Base-by-base conservation (phyloP, 371 early-diverging fungal genomes). In the Funneliformis caledonium region DNA sequence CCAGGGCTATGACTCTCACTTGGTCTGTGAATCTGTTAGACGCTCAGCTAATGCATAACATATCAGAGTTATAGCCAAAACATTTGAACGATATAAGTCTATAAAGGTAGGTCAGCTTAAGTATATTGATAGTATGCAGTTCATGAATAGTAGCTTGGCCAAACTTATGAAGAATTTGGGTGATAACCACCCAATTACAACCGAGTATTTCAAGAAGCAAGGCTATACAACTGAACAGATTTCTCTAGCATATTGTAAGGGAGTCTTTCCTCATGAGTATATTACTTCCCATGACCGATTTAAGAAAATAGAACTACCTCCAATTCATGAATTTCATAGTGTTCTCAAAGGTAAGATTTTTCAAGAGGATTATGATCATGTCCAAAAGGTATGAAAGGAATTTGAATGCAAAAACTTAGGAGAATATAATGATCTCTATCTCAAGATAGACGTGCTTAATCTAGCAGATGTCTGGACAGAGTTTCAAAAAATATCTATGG, bases 311-410 rank as follows among this genome's bases (percentile, higher is more conserved):
- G 52, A 48, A 22, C 73, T 73, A 9, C 12, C 26, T 11, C 48
- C 31, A 16, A 16, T 73, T 50, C 56, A 73, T 73, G 52, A 73
- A 50, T 73, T 73, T 73, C 52, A 73, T 56, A 73, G 12, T 4
- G 2, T 0, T 1, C 50, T 73, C 52, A 73, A 11, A 33, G 73
- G 8, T 8, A 73, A 73, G 9, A 73, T 73, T n/a, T 14, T 31
- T 16, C 73, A 73, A 33, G 31, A 52, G 0, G 0, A 73, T 50
- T 73, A 73, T n/a, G 8, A 50, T 14, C 6, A 72, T 72, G 0
- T 1, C 1, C 48, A 72, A 48, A 43, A 72, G 22, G 9, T 72
- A 16, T 72, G 42, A 37, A 70, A 70, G 14, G 42, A 70, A 42
- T 70, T 70, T 70, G 70, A 4, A 70, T 45, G 42, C 43, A 43